Evolutionary conservation across 352 stramenopile genomes (phyloP), one percentile per base, ranked within the genome.

Genomic region (Phytophthora hybrid): DNA sequence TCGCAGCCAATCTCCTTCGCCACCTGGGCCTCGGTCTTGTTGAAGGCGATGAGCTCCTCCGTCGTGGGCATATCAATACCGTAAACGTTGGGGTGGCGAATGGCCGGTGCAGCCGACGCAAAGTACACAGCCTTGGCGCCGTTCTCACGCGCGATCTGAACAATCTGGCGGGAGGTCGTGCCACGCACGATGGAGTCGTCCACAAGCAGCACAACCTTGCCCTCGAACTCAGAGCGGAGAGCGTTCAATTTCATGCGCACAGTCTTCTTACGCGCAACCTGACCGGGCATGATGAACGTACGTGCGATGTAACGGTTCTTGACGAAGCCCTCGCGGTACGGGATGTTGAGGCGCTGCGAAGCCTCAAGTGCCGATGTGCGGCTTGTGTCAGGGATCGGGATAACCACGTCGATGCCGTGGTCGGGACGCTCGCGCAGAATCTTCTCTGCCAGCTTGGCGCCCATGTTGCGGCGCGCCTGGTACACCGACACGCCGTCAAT

Each of bases 201-300:
- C 11, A 99, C 97, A 7, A 99, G 85, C 44, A 99, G 84, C 59
- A 99, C 98, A 56, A 99, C 98, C 67, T 98, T 98, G 68, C 96
- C 91, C 60, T 95, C 82, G 69, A 98, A 96, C 74, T 97, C 91
- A 41, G 88, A 91, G 41, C 85, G 81, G 79, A 99, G 98, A 5
- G 98, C 98, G 79, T 99, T 99, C 54, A 99, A 79, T 90, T 99
- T 99, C 83, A 99, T 97, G 56, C 97, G 89, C 59, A 99, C 98
- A 13, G 91, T 98, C 76, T 99, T 99, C 81, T 99, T 97, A 41
- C 96, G 88, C 32, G 93, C 85, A 4, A 94, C 79, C 80, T 99
- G 98, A 59, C 98, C 98, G 19, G 98, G 98, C 98, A 99, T 99
- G 84, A 99, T 99, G 84, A 99, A 99, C 8, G 98, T 99, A 57